Evolutionary conservation across 179 eudicot species (phyloP), one percentile per base, ranked within the genome.

Genomic region (Silene vulgaris): DNA sequence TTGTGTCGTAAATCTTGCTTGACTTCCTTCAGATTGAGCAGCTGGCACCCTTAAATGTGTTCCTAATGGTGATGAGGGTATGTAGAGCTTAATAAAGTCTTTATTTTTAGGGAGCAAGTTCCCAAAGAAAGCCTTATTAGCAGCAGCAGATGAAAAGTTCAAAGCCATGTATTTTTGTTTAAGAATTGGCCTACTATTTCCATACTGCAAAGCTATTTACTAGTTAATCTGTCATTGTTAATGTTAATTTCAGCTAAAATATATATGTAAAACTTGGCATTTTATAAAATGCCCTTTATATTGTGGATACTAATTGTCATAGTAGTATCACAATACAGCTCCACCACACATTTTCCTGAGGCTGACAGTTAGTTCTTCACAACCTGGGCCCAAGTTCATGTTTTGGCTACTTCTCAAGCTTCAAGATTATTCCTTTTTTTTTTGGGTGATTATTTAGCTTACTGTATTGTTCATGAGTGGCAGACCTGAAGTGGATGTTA

Each of bases 331-430:
- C 26, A 23, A 23, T 23, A 23, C 26, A 23, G 45, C 14, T 74
- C 30, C 67, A 35, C 85, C 85, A 80, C 84, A 75, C 50, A 77
- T 35, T 35, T 80, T 83, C 71, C 54, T 83, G 84, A 52, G 86
- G 86, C 72, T 80, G 69, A 54, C 54, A 74, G 52, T 30, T 43
- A 74, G 52, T 30, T 43, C 23, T 76, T 76, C 35, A 64, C 30
- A 52, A 19, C 37, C 6, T 50, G 59, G 72, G 45, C 37, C 76
- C 63, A 71, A 4, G 9, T 52, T 68, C 64, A 54, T 19, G 19
- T 32, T 26, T 50, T 68, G 65, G 66, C 23, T 32, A 7, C 54
- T 54, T 17, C 72, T 75, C 5, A 7, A 54, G 6, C 57, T 26
- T 72, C 43, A n/a, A 72, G 63, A 71, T 19, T 54, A 52, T 28